phyloP scores from a whole-genome alignment of 2,329 filamentous ascomycete genomes.

The Coniella vitis region DNA sequence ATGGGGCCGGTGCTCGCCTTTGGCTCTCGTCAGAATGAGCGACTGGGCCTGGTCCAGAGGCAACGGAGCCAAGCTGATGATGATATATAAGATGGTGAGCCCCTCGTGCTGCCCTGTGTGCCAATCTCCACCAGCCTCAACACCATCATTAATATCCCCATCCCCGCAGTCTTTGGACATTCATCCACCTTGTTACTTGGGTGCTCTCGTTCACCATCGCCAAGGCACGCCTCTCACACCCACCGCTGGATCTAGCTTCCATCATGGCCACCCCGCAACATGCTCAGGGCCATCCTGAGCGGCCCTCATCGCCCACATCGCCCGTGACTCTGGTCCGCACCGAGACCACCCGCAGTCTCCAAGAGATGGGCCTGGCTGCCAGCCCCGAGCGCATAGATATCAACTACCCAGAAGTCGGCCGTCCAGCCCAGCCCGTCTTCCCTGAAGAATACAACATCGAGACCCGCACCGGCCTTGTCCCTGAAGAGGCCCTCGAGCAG shows the following conservation, averaged over 20 bases:
- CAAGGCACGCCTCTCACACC: too few relatives aligned
- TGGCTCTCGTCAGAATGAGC: too few relatives aligned
- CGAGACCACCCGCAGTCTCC: neutral
- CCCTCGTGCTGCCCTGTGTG: neutral
- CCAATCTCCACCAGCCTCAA: neutral
- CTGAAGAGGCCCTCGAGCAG: constrained; percentile 2
- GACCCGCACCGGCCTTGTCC: neutral
- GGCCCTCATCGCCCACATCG: neutral
- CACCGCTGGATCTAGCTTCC: too few relatives aligned
- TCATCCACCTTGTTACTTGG: too few relatives aligned
- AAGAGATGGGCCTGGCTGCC: neutral
- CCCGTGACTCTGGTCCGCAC: neutral
- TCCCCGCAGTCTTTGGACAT: too few relatives aligned
- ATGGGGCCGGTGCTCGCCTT: too few relatives aligned
- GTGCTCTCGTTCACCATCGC: too few relatives aligned
- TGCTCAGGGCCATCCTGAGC: neutral
- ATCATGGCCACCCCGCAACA: neutral
- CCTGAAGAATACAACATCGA: neutral
- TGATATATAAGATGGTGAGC: too few relatives aligned
- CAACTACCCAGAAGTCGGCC: neutral
- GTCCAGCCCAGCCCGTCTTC: neutral
- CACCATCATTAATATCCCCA: neutral
- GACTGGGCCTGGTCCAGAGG: too few relatives aligned
- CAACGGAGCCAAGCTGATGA: too few relatives aligned
- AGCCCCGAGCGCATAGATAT: neutral